Conservation (phyloP, 257 asterid species). For the Schizonepeta tenuifolia region DNA sequence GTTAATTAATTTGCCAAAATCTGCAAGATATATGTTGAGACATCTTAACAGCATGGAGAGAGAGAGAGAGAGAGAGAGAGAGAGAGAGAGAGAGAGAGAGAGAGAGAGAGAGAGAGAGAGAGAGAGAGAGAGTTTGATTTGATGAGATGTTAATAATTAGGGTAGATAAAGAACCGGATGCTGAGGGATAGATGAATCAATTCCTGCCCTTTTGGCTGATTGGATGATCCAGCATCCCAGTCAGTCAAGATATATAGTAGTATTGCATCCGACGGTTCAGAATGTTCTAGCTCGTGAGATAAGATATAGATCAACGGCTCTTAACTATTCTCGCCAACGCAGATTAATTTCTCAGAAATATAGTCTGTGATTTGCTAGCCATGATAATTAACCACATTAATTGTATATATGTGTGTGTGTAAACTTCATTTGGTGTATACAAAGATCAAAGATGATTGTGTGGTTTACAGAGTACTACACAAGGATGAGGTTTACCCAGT, state of each 20-base stretch:
- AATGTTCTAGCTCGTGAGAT: neutral
- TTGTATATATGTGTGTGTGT: neutral
- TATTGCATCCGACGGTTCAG: neutral
- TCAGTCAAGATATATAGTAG: neutral
- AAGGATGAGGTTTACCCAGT: too few species aligned
- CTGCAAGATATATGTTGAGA: too few species aligned
- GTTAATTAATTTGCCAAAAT: too few species aligned
- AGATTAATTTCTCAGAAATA: neutral
- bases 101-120: too few species aligned
- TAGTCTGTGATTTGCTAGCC: too few species aligned
- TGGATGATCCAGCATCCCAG: neutral
- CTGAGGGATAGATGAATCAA: neutral
- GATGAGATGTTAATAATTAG: neutral
- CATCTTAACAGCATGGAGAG: too few species aligned
- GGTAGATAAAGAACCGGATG: slow-evolving; percentile 19
- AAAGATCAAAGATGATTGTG: too few species aligned
- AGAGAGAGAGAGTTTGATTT: too few species aligned
- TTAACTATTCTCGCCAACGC: neutral
- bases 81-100: too few species aligned
- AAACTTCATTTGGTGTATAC: neutral
- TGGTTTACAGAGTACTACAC: too few species aligned
- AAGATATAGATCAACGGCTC: neutral
- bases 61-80: too few species aligned
- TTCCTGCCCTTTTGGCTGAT: neutral
- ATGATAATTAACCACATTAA: too few species aligned